A percentile compares a stretch with the other conserved stretches of the same genome.
phyloP scores from a whole-genome alignment of 1,139 yeast genomes.

The Kodamaea sp. region DNA sequence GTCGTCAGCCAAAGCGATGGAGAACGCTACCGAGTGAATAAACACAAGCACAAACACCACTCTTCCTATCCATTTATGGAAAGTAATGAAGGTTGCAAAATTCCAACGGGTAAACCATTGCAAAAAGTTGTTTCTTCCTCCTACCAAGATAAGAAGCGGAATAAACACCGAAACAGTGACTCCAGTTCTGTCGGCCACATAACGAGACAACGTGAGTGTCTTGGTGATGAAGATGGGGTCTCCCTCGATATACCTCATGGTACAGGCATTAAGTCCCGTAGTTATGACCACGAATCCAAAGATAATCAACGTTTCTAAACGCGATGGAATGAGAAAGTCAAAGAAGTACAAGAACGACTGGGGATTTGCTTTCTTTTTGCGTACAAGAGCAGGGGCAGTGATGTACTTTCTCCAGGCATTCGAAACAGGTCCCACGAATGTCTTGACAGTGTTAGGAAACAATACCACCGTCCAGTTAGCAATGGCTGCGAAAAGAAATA shows the following conservation, averaged over 20 bases:
- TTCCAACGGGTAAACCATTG: slow-evolving; percentile 43
- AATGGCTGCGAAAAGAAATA: slow-evolving; percentile 41
- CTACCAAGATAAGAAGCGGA: slow-evolving; percentile 40
- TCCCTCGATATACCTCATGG: slow-evolving; percentile 19
- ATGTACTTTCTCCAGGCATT: slow-evolving; percentile 27
- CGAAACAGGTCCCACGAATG: not conserved
- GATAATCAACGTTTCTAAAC: slow-evolving; percentile 21
- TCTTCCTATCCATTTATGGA: slow-evolving; percentile 43
- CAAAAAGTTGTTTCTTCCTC: slow-evolving; percentile 46
- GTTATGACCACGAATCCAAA: slow-evolving; percentile 13
- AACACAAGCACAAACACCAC: slow-evolving; percentile 27
- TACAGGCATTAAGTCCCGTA: slow-evolving; percentile 13
- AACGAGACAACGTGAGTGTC: slow-evolving; percentile 24
- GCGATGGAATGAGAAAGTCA: slow-evolving; percentile 17
- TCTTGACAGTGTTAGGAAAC: slow-evolving; percentile 15
- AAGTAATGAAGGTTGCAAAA: slow-evolving; percentile 37
- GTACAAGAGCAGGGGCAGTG: slow-evolving; percentile 33
- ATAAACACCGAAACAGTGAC: slow-evolving; percentile 28
- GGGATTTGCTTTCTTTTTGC: slow-evolving; percentile 25
- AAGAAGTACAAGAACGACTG: slow-evolving; percentile 20
- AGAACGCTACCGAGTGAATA: slow-evolving; percentile 45
- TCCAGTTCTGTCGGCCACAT: slow-evolving; percentile 34
- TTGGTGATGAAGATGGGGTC: slow-evolving; percentile 27
- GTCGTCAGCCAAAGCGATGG: slow-evolving; percentile 11
- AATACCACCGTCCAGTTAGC: slow-evolving; percentile 40